Evolutionary conservation across 176 grass and related monocot genomes (phyloP).

Genomic region (Melocanna baccifera): DNA sequence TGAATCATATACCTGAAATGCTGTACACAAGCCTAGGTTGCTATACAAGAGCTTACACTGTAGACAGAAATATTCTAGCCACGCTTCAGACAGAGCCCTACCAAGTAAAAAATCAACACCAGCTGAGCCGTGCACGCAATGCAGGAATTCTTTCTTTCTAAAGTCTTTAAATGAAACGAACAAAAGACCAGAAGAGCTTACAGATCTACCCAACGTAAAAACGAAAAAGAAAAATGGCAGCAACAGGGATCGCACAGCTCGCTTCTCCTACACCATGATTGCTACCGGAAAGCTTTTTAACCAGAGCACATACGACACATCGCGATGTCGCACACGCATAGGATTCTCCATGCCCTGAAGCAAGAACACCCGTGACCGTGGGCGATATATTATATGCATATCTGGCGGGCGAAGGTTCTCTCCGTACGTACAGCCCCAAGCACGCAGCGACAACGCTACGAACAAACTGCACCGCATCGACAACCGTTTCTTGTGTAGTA

Average conservation of each 20-base stretch:
- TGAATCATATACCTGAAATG: neutral
- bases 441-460: neutral
- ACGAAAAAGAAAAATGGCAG: neutral
- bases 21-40: neutral
- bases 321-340: neutral
- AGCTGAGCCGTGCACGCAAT: neutral
- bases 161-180: neutral
- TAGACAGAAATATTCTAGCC: no score
- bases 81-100: neutral
- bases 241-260: neutral
- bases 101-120: neutral
- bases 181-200: neutral
- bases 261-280: neutral
- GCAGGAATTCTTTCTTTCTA: neutral
- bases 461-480: neutral
- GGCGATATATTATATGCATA: neutral
- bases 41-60: neutral
- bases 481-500: neutral
- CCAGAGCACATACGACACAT: neutral
- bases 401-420: neutral
- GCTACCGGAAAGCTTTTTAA: neutral
- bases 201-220: neutral
- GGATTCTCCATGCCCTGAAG: neutral
- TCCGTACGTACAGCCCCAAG: neutral
- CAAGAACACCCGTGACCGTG: constrained; percentile 3